These are phyloP conservation scores for Tetraselmis chui DNA, from an alignment of 139 green algal genomes.

Conservation along the genomic window DNA sequence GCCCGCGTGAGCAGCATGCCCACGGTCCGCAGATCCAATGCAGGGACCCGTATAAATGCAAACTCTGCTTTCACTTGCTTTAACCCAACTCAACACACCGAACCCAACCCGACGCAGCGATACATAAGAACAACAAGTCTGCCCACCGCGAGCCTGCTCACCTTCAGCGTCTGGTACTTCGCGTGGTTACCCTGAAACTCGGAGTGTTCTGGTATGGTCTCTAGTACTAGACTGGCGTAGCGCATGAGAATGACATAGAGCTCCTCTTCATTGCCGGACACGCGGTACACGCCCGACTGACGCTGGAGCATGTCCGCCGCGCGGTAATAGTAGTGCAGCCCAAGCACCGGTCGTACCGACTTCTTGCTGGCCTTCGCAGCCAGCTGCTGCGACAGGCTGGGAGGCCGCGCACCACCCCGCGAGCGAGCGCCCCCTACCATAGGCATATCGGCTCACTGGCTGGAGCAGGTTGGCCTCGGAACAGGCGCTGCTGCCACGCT, in stretches of 20 bases:
- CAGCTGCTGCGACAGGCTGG: constrained; percentile 37
- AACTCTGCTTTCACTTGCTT: too few relatives aligned
- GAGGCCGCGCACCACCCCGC: neutral
- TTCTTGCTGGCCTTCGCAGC: constrained; percentile 24
- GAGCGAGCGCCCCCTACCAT: neutral
- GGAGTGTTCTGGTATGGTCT: neutral
- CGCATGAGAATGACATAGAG: constrained; percentile 79
- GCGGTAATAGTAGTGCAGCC: constrained; percentile 49
- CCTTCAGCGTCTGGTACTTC: neutral
- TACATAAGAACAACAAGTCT: neutral
- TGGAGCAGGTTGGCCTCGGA: too few relatives aligned
- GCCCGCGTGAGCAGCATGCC: too few relatives aligned
- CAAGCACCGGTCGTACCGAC: constrained; percentile 40
- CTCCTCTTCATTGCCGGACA: constrained; percentile 48
- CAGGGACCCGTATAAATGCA: too few relatives aligned
- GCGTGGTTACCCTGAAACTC: neutral
- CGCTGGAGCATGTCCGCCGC: constrained; percentile 39
- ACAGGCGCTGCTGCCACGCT: neutral
- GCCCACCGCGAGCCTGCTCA: too few relatives aligned
- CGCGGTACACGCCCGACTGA: constrained; percentile 59
- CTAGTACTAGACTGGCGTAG: constrained; percentile 31
- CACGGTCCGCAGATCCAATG: too few relatives aligned
- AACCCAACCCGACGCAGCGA: neutral
- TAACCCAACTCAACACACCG: constrained; percentile 2
- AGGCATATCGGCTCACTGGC: neutral